Conservation (phyloP, 2,329 filamentous ascomycete species). For the Ophiocordyceps camponoti-floridani region DNA sequence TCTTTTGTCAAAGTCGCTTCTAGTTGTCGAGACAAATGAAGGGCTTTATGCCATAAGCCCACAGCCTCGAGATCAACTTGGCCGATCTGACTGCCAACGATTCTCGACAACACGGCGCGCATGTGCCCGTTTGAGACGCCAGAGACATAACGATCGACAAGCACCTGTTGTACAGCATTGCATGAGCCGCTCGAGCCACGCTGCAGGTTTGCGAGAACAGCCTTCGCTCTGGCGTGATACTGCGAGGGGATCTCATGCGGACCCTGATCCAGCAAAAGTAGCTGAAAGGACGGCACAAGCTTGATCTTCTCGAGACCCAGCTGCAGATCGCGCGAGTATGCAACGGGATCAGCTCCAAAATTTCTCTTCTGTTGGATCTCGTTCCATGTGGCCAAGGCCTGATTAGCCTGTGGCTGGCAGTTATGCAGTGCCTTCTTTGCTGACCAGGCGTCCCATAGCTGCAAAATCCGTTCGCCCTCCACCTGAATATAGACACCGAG, state of each 20-base stretch:
- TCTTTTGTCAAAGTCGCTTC: slow-evolving; percentile 31
- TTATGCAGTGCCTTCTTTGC: slow-evolving; percentile 5
- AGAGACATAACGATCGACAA: slow-evolving; percentile 27
- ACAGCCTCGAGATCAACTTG: slow-evolving; percentile 20
- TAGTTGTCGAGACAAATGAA: slow-evolving; percentile 38
- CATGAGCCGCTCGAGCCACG: slow-evolving; percentile 11
- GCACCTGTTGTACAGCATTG: slow-evolving; percentile 2
- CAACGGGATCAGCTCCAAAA: slow-evolving; percentile 27
- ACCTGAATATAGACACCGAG: slow-evolving; percentile 32
- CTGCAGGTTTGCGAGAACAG: slow-evolving; percentile 16
- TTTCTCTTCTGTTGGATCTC: slow-evolving; percentile 18
- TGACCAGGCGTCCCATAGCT: slow-evolving; percentile 15
- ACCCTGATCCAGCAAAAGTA: slow-evolving; percentile 34
- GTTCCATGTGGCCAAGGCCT: slow-evolving; percentile 26
- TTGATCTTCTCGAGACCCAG: slow-evolving; percentile 28
- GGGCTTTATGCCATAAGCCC: slow-evolving; percentile 30
- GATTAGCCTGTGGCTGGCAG: slow-evolving; percentile 12
- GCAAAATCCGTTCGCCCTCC: slow-evolving; percentile 36
- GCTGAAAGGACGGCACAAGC: slow-evolving; percentile 31
- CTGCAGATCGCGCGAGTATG: slow-evolving; percentile 35
- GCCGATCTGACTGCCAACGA: slow-evolving; percentile 3
- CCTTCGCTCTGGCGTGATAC: slow-evolving; percentile 26
- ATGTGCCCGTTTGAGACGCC: slow-evolving; percentile 31
- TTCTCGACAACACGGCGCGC: slow-evolving; percentile 18
- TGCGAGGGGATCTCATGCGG: slow-evolving; percentile 30